Evolutionary conservation across 345 rosid species (phyloP).

Genomic region (Firmiana major): DNA sequence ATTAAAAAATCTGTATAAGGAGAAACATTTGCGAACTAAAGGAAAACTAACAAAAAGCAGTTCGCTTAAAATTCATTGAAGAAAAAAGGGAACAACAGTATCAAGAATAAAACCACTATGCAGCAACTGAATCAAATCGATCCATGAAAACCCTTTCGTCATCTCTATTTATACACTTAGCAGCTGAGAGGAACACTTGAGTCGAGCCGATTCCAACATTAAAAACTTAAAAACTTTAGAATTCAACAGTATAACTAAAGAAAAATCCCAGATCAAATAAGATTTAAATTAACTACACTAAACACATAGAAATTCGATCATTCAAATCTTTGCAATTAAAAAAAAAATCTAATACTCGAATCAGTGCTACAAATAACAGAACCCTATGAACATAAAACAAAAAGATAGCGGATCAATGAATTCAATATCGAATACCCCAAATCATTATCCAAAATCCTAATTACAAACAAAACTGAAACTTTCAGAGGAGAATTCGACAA

Average conservation of each 20-base stretch:
- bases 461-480: conserved; percentile 1
- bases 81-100: neutral
- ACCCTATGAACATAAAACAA: neutral
- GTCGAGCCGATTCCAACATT: neutral
- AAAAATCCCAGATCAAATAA: neutral
- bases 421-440: conserved; percentile 17
- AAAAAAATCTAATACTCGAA: neutral
- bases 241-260: conserved; percentile 1
- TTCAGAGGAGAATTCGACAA: conserved; percentile 18
- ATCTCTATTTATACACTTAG: neutral
- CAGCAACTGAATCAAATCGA: neutral
- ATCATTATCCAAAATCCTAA: conserved; percentile 1
- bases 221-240: neutral
- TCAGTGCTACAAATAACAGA: neutral
- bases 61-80: neutral
- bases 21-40: neutral
- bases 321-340: neutral
- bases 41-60: neutral
- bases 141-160: neutral
- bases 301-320: neutral
- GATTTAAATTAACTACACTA: neutral
- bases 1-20: neutral
- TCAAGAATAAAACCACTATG: neutral
- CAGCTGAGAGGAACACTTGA: neutral
- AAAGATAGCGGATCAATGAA: conserved; percentile 9